Percentiles rank a stretch among this genome's conserved stretches.
phyloP scores from a whole-genome alignment of 78 protist genomes.

The slime mould (Dictyostelium discoideum) region dicty_2.7 NC_007090.3:4042001-4042500 shows the following conservation, averaged over 20 bases:
- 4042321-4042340: conserved; percentile 4
- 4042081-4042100: conserved; percentile 47
- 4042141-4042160: conserved; percentile 47
- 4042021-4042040: no score
- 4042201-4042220: conserved; percentile 41
- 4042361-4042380: background rate
- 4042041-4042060: no score
- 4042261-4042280: conserved; percentile 41
- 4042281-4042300: conserved; percentile 21
- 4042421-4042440: background rate
- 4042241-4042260: conserved; percentile 20
- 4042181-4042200: conserved; percentile 25
- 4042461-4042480: no score
- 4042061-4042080: background rate
- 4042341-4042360: conserved; percentile 42
- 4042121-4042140: conserved; percentile 39
- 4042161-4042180: conserved; percentile 25
- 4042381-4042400: background rate
- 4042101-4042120: conserved; percentile 67
- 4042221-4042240: conserved; percentile 29
- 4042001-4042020: no score
- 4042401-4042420: background rate
- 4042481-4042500: background rate
- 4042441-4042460: background rate
- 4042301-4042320: conserved; percentile 6